Evolutionary conservation across 2,329 filamentous ascomycete species (phyloP).

Genomic region (Blastomyces parvus): DNA sequence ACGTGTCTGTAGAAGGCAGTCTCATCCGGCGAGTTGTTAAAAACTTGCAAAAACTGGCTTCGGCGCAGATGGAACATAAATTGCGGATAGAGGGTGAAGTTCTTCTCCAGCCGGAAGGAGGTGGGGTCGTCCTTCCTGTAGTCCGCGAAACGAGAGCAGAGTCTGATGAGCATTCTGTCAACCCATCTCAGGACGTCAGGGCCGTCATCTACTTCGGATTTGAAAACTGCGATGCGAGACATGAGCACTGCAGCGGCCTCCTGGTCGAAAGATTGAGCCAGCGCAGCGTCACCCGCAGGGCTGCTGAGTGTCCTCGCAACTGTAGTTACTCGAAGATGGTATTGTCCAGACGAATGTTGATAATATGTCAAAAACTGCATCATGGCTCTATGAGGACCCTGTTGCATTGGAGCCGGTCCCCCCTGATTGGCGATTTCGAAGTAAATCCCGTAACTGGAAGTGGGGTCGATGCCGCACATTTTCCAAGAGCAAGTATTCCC

Average conservation of each 20-base stretch:
- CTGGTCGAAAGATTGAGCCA: constrained; percentile 96
- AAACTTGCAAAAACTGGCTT: constrained; percentile 96
- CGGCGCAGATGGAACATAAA: constrained; percentile 99
- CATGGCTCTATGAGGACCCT: constrained; percentile 82
- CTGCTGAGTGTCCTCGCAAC: constrained; percentile 85
- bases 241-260: constrained; percentile 96
- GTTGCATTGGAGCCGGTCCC: constrained; percentile 72
- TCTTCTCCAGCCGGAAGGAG: constrained; percentile 94
- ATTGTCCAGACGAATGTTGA: constrained; percentile 92
- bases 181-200: constrained; percentile 98
- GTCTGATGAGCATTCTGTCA: constrained; percentile 91
- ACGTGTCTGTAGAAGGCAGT: constrained; percentile 98
- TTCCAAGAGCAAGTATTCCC: constrained; percentile 99
- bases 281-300: constrained; percentile 84
- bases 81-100: constrained; percentile 96
- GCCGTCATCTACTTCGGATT: constrained; percentile 94
- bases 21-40: constrained; percentile 98
- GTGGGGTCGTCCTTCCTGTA: constrained; percentile 97
- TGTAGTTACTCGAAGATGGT: constrained; percentile 90
- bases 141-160: constrained; percentile 94
- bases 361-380: constrained; percentile 99
- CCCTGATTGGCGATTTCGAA: constrained; percentile 96
- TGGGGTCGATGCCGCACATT: constrained; percentile 96
- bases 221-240: constrained; percentile 98
- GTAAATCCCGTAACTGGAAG: constrained; percentile 88